Percentiles rank a stretch among this genome's conserved stretches.
These are phyloP conservation scores for Scedosporium aurantiacum DNA, from an alignment of 2,329 filamentous ascomycete genomes.

Conservation along the genomic window DNA sequence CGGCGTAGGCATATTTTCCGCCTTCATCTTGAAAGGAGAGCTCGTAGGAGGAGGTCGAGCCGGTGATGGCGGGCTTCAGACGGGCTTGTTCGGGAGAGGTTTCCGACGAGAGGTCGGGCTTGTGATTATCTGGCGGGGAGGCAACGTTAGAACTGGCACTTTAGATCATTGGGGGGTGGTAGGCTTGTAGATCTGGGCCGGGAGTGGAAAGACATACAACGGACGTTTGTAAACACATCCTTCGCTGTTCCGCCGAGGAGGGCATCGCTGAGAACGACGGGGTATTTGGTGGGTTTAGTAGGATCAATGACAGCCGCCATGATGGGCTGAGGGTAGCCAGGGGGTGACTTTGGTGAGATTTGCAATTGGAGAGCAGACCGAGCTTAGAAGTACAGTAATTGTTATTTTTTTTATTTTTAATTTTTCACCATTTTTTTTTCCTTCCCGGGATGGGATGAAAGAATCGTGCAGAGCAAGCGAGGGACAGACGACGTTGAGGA, in stretches of 20 bases:
- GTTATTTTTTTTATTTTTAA: too few species aligned
- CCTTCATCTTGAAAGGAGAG: constrained; percentile 43
- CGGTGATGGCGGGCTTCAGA: constrained; percentile 37
- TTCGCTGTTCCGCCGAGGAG: constrained; percentile 44
- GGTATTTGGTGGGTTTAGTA: constrained; percentile 50
- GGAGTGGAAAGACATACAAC: constrained; percentile 33
- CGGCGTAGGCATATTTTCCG: constrained; percentile 49
- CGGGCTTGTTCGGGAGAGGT: constrained; percentile 36
- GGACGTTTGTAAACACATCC: constrained; percentile 48
- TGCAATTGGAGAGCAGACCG: too few species aligned
- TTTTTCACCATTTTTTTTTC: too few species aligned
- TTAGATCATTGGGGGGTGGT: background rate
- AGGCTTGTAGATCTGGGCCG: background rate
- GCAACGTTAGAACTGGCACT: constrained; percentile 3
- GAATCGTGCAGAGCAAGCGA: too few species aligned
- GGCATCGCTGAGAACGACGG: constrained; percentile 52
- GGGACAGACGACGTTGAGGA: too few species aligned
- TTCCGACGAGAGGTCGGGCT: constrained; percentile 39
- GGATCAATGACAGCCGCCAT: constrained; percentile 36
- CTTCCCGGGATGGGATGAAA: too few species aligned
- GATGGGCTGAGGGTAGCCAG: background rate
- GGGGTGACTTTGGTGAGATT: too few species aligned
- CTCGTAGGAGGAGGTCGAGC: constrained; percentile 43
- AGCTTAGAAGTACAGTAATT: too few species aligned
- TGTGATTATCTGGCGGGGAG: constrained; percentile 45